Evolutionary conservation across 1,284 basidiomycete species (phyloP).

Genomic region (Megacollybia platyphylla): DNA sequence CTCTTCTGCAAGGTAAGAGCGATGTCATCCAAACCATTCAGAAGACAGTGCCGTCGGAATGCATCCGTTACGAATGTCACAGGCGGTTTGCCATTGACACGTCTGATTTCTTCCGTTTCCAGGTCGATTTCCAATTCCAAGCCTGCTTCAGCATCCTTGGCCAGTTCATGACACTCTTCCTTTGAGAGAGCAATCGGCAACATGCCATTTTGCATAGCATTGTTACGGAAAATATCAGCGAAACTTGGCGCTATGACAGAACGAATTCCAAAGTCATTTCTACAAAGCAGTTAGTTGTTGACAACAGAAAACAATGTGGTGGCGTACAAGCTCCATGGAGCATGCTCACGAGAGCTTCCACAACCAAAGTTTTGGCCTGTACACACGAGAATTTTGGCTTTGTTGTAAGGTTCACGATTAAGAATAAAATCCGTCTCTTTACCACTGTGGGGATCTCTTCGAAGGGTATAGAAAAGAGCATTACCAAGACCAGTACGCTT

Average conservation of each 20-base stretch:
- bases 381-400: conserved; percentile 79
- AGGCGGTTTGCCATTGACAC: conserved; percentile 60
- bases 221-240: conserved; percentile 89
- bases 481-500: conserved; percentile 89
- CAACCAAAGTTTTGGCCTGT: conserved; percentile 93
- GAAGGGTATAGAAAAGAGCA: conserved; percentile 78
- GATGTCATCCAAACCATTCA: conserved; percentile 93
- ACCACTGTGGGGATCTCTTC: conserved; percentile 72
- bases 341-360: conserved; percentile 89
- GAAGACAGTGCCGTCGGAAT: conserved; percentile 83
- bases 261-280: conserved; percentile 90
- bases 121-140: conserved; percentile 84
- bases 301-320: conserved; percentile 1
- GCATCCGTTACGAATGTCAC: conserved; percentile 74
- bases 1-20: conserved; percentile 79
- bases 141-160: conserved; percentile 72
- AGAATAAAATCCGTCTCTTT: conserved; percentile 81
- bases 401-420: conserved; percentile 75
- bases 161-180: conserved; percentile 64
- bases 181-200: conserved; percentile 74
- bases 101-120: conserved; percentile 75
- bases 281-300: conserved; percentile 14
- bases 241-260: conserved; percentile 90
- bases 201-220: conserved; percentile 96
- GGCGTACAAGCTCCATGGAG: conserved; percentile 87